Conservation (phyloP, 1,139 yeast species). For the Eremothecium gossypii region DNA sequence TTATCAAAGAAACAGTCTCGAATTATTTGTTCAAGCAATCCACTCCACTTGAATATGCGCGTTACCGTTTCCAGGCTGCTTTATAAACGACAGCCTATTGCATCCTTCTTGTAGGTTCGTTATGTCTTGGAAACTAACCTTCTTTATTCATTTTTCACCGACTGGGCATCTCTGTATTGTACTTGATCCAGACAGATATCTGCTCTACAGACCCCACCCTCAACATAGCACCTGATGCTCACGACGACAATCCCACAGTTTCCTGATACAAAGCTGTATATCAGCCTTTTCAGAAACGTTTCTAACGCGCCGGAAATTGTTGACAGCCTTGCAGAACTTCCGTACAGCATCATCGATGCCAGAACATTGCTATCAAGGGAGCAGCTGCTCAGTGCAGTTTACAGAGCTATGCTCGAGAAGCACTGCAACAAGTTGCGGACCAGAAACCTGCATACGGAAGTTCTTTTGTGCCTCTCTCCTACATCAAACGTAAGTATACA, state of each 20-base stretch:
- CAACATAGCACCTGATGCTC: constrained; percentile 6
- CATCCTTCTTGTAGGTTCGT: too few relatives aligned
- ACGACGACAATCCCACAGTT: constrained; percentile 36
- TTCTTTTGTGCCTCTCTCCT: constrained; percentile 44
- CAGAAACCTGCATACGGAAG: constrained; percentile 43
- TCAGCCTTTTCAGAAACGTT: constrained; percentile 37
- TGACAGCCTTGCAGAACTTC: constrained; percentile 32
- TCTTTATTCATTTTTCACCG: too few relatives aligned
- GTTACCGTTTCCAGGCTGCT: too few relatives aligned
- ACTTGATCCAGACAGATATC: too few relatives aligned
- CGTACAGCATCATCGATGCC: constrained; percentile 41
- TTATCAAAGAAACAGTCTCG: too few relatives aligned
- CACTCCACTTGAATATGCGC: too few relatives aligned
- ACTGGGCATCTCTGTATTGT: too few relatives aligned
- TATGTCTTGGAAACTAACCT: too few relatives aligned
- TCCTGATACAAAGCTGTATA: constrained; percentile 29
- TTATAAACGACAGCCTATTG: too few relatives aligned
- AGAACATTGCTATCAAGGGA: constrained; percentile 37
- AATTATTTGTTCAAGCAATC: too few relatives aligned
- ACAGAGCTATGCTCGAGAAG: constrained; percentile 40
- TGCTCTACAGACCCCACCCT: too few relatives aligned
- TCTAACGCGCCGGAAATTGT: constrained; percentile 32
- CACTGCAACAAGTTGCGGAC: constrained; percentile 37
- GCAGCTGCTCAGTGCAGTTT: constrained; percentile 41
- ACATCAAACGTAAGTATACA: constrained; percentile 33